phyloP scores from a whole-genome alignment of 352 stramenopile species.

The Globisporangium solare region DNA sequence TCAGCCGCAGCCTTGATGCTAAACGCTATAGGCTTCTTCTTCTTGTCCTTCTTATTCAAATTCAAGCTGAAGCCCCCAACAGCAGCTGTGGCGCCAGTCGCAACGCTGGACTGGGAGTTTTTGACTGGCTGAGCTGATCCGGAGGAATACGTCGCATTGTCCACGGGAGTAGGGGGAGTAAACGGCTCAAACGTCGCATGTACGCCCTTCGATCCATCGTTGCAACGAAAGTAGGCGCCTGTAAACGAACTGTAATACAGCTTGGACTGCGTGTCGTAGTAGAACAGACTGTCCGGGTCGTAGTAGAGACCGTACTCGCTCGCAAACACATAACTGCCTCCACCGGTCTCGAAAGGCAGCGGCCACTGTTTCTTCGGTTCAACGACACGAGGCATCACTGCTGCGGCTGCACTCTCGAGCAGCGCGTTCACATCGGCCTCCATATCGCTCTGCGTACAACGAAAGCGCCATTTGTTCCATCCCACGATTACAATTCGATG shows the following conservation, averaged over 20 bases:
- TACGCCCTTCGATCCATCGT: slow-evolving; percentile 15
- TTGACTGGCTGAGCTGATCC: slow-evolving; percentile 3
- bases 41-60: slow-evolving; percentile 47
- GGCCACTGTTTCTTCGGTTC: slow-evolving; percentile 80
- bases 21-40: slow-evolving; percentile 73
- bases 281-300: slow-evolving; percentile 81
- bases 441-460: slow-evolving; percentile 22
- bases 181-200: slow-evolving; percentile 42
- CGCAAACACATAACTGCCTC: slow-evolving; percentile 69
- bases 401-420: slow-evolving; percentile 51
- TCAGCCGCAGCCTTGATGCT: slow-evolving; percentile 33
- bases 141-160: slow-evolving; percentile 33
- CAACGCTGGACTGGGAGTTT: not conserved
- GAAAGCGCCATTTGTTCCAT: slow-evolving; percentile 3
- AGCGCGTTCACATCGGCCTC: slow-evolving; percentile 59
- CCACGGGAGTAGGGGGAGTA: slow-evolving; percentile 37
- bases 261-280: slow-evolving; percentile 71
- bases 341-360: slow-evolving; percentile 67
- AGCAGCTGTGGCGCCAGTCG: not conserved
- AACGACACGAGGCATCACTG: slow-evolving; percentile 43
- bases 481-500: slow-evolving; percentile 9
- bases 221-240: slow-evolving; percentile 59
- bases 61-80: slow-evolving; percentile 17
- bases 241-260: slow-evolving; percentile 73
- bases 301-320: slow-evolving; percentile 74